Base-by-base conservation (phyloP, 2,329 filamentous ascomycete species). In the Emergomyces pasteurianus region DNA sequence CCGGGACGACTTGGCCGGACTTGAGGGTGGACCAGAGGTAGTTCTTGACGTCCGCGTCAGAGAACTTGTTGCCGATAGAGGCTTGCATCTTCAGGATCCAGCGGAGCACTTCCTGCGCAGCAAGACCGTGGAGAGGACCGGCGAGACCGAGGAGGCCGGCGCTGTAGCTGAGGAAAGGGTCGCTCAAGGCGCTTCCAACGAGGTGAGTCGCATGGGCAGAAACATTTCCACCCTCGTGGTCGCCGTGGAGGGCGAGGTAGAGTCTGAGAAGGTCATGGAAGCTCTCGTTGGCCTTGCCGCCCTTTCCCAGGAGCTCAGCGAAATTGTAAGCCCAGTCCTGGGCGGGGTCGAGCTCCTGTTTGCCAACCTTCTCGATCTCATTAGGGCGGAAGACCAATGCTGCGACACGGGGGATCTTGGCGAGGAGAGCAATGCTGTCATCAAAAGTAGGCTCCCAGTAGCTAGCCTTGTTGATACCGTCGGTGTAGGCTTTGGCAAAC, bases 311-410 rank as follows among this genome's bases (percentile, higher is more conserved):
- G 87, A 96, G 90, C 26, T 91, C 89, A 53, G 94, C 94, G 71
- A 96, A 99, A 82, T 99, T 99, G 82, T 96, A 95, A 0, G 92
- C 88, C 94, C 94, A 99, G 77, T 99, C 94, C 78, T 96, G 90
- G 67, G 88, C 82, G 61, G 84, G 76, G 69, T 99, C 92, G 57
- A 95, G 71, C 80, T 74, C 88, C 79, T 68, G 87, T 83, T 9
- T 90, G 86, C 64, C 96, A 80, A 66, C 88, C 79, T 70, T 87
- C 86, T 73, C 92, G 85, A 68, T 81, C 77, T 72, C 84, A 80
- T 83, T 94, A 89, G 65, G 90, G 81, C 96, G 90, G 82, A 99
- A 96, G 72, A 99, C 96, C 77, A 96, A 95, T 62, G 94, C 94
- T 34, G 94, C 94, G 67, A 99, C 92, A 63, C 90, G 95, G 64